Evolutionary conservation across 192 early-diverging fungal species (phyloP).

Genomic region (Coemansia sp.): DNA sequence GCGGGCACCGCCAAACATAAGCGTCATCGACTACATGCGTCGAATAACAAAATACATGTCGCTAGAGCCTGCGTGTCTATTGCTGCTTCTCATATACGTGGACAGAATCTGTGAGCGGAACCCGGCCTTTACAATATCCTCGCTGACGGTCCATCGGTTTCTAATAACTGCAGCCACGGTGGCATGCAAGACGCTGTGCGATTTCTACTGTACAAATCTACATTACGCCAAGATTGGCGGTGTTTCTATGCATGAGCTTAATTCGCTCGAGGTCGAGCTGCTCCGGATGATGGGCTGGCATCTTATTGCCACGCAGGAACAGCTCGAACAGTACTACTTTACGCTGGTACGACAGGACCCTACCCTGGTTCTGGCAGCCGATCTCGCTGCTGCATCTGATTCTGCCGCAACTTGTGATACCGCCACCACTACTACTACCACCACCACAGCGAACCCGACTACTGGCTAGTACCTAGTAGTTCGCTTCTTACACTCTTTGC

Average conservation of each 20-base stretch:
- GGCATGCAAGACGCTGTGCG: constrained; percentile 86
- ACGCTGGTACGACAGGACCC: constrained; percentile 83
- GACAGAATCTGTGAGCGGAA: constrained; percentile 80
- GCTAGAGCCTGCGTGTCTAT: constrained; percentile 82
- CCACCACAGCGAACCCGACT: neutral
- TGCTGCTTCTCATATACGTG: constrained; percentile 91
- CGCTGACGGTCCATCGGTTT: constrained; percentile 92
- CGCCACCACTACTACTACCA: too few relatives aligned
- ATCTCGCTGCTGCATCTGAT: constrained; percentile 8
- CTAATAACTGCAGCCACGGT: constrained; percentile 86
- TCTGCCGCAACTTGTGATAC: neutral
- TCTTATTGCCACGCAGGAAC: constrained; percentile 71
- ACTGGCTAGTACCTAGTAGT: neutral
- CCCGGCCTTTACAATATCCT: constrained; percentile 86
- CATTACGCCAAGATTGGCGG: constrained; percentile 97
- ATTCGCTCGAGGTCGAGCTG: constrained; percentile 91
- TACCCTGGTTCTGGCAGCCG: constrained; percentile 51
- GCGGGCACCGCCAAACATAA: constrained; percentile 84
- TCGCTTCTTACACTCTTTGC: neutral
- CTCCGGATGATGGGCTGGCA: constrained; percentile 90
- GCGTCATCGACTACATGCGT: constrained; percentile 83
- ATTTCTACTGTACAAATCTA: constrained; percentile 93
- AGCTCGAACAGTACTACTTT: constrained; percentile 90
- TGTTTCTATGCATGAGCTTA: constrained; percentile 89
- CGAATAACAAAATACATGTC: constrained; percentile 92